phyloP scores from a whole-genome alignment of 179 eudicot species.

The Amaranthus tricolor region DNA sequence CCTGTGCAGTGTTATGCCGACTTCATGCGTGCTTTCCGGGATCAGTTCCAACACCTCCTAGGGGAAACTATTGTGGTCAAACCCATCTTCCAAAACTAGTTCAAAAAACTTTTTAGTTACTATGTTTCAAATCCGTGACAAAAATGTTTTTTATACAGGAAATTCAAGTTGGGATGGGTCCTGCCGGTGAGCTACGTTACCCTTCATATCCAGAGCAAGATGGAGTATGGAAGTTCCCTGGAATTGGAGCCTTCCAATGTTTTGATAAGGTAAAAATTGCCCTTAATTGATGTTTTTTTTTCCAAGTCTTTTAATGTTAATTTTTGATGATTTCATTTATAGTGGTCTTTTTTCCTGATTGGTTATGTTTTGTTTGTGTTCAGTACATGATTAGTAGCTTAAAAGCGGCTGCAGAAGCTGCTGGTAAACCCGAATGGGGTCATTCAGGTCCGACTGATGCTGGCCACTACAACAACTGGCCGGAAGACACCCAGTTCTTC shows the following conservation, averaged over 20 bases:
- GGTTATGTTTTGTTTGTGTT: conserved; percentile 11
- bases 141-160: conserved; percentile 41
- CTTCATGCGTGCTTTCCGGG: conserved; percentile 82
- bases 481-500: conserved; percentile 92
- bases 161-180: conserved; percentile 99
- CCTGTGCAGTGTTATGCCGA: conserved; percentile 91
- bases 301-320: background rate
- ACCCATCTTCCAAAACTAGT: background rate
- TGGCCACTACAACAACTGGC: conserved; percentile 92
- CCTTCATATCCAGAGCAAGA: conserved; percentile 94
- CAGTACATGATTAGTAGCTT: conserved; percentile 89
- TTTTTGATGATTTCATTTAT: background rate
- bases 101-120: no score
- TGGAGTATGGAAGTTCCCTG: conserved; percentile 94
- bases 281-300: background rate
- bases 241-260: conserved; percentile 98
- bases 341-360: background rate
- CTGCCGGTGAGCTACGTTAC: conserved; percentile 97
- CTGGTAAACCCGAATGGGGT: conserved; percentile 91
- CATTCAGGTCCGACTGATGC: conserved; percentile 91
- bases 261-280: conserved; percentile 70
- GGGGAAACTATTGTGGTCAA: conserved; percentile 91
- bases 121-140: conserved; percentile 2
- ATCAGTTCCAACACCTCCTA: conserved; percentile 66
- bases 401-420: conserved; percentile 80